Evolutionary conservation across 768 basidiomycete species (phyloP).

Genomic region (Collybia nuda): DNA sequence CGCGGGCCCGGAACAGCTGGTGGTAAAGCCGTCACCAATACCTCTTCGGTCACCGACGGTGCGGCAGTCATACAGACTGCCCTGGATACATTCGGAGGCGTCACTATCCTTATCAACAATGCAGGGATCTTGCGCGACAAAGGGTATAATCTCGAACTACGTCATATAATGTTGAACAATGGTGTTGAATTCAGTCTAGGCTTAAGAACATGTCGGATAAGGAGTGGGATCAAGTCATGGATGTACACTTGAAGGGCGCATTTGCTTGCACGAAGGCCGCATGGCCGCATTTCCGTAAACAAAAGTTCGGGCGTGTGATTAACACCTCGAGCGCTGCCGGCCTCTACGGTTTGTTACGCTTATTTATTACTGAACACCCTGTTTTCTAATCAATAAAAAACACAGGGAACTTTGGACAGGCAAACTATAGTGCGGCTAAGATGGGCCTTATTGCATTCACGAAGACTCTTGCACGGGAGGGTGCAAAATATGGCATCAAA

Average conservation of each 20-base stretch:
- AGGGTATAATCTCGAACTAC: conserved; percentile 43
- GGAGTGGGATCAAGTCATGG: conserved; percentile 87
- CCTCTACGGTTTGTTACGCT: conserved; percentile 66
- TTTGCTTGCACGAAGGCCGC: conserved; percentile 92
- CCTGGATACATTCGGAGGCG: conserved; percentile 76
- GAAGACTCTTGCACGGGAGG: conserved; percentile 90
- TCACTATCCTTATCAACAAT: conserved; percentile 94
- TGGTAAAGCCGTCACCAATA: conserved; percentile 86
- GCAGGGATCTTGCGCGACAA: conserved; percentile 87
- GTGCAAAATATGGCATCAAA: conserved; percentile 88
- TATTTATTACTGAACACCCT: too few species aligned
- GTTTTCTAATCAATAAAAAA: background rate
- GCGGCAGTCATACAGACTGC: conserved; percentile 84
- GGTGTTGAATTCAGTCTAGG: conserved; percentile 33
- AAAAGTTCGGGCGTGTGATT: conserved; percentile 91
- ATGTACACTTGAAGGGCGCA: conserved; percentile 93
- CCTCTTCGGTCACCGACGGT: conserved; percentile 86
- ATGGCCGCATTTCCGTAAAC: conserved; percentile 94
- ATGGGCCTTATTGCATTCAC: conserved; percentile 94
- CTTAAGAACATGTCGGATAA: conserved; percentile 98
- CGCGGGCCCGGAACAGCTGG: conserved; percentile 53
- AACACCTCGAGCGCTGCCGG: conserved; percentile 97
- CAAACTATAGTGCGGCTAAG: conserved; percentile 98
- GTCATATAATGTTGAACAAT: background rate
- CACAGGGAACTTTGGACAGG: conserved; percentile 91